Percentiles rank a stretch among this genome's conserved stretches.
These are phyloP conservation scores for Populus simonii DNA, from an alignment of 345 rosid species.

Conservation along the genomic window DNA sequence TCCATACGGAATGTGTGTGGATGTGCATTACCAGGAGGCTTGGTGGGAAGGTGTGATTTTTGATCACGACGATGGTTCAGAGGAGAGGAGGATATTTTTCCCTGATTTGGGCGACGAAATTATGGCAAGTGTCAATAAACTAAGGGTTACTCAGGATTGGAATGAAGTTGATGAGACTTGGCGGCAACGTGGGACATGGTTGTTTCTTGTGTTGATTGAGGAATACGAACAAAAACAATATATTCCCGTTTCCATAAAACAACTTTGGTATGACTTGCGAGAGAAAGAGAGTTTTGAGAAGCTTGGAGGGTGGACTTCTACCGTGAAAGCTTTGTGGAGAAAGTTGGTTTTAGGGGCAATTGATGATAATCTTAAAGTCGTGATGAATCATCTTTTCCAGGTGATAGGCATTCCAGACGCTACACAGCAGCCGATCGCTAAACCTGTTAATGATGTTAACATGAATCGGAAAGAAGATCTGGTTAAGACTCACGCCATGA, in stretches of 20 bases:
- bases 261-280: constrained; percentile 76
- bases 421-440: constrained; percentile 4
- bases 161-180: constrained; percentile 46
- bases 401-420: constrained; percentile 20
- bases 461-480: constrained; percentile 12
- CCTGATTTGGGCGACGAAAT: constrained; percentile 84
- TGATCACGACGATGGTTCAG: constrained; percentile 44
- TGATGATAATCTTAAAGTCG: constrained; percentile 37
- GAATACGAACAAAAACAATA: constrained; percentile 32
- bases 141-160: constrained; percentile 78
- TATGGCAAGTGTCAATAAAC: constrained; percentile 20
- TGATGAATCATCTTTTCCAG: constrained; percentile 23
- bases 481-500: background rate
- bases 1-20: constrained; percentile 64
- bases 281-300: constrained; percentile 39
- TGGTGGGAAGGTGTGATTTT: constrained; percentile 97
- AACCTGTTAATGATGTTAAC: constrained; percentile 7
- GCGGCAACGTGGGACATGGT: constrained; percentile 64
- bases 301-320: constrained; percentile 58
- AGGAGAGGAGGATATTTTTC: constrained; percentile 60
- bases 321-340: constrained; percentile 33
- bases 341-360: constrained; percentile 50
- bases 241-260: constrained; percentile 55
- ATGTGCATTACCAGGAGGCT: constrained; percentile 43
- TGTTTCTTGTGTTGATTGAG: constrained; percentile 61